Conservation (phyloP, 1,284 basidiomycete genomes). For the Sphaerobolus stellatus region DNA sequence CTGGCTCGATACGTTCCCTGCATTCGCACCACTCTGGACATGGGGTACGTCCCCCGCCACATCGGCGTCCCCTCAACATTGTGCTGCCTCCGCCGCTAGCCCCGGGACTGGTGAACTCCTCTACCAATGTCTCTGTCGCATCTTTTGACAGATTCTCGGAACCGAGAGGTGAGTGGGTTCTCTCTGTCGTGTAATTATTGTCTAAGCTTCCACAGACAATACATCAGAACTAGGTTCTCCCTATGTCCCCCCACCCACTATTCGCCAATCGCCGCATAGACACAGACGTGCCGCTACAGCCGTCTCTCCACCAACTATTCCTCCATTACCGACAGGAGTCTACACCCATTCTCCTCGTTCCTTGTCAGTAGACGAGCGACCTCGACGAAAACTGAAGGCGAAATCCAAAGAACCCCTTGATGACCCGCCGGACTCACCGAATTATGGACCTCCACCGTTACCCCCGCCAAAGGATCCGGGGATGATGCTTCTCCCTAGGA, state of each 20-base stretch:
- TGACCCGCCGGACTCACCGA: neutral
- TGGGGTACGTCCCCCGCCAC: constrained; percentile 25
- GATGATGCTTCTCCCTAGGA: neutral
- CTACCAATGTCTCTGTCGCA: too few relatives aligned
- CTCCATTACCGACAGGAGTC: neutral
- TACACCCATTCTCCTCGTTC: too few relatives aligned
- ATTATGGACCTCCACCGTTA: constrained; percentile 1
- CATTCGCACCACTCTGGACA: constrained; percentile 1
- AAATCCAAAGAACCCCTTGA: neutral
- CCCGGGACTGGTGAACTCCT: constrained; percentile 32
- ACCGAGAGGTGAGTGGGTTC: too few relatives aligned
- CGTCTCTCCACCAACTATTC: neutral
- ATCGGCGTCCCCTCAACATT: constrained; percentile 55
- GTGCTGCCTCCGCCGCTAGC: constrained; percentile 58
- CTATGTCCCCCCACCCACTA: neutral
- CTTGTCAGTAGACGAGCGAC: too few relatives aligned
- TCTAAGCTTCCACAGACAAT: neutral
- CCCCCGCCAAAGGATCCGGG: constrained; percentile 5
- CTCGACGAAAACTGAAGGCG: too few relatives aligned
- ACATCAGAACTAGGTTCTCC: neutral
- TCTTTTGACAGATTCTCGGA: too few relatives aligned
- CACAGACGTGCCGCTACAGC: too few relatives aligned
- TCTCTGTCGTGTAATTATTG: neutral
- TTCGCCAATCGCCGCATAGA: neutral
- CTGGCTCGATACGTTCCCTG: constrained; percentile 4